These are phyloP conservation scores for Abortiporus biennis DNA, from an alignment of 1,284 basidiomycete genomes.

Conservation along the genomic window DNA sequence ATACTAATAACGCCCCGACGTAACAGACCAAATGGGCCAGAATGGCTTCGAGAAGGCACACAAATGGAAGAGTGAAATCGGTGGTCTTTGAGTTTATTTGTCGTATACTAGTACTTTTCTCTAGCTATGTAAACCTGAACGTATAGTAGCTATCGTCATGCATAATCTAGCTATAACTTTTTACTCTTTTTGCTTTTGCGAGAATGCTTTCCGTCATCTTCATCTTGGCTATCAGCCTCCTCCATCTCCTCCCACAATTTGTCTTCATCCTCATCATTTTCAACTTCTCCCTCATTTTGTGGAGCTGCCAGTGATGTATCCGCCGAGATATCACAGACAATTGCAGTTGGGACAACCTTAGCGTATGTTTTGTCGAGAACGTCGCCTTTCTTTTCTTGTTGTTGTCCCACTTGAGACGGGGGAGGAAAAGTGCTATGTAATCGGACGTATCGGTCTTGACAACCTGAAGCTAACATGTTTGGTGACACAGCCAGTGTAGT, in stretches of 20 bases:
- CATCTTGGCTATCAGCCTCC: slow-evolving; percentile 23
- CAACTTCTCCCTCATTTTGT: slow-evolving; percentile 25
- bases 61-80: slow-evolving; percentile 85
- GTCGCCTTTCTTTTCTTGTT: slow-evolving; percentile 57
- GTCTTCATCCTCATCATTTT: slow-evolving; percentile 34
- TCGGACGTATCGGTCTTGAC: slow-evolving; percentile 69
- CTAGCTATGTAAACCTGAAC: not conserved
- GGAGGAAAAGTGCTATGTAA: slow-evolving; percentile 64
- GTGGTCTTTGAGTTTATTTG: slow-evolving; percentile 17
- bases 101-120: not conserved
- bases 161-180: slow-evolving; percentile 1
- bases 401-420: slow-evolving; percentile 40
- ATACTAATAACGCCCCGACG: slow-evolving; percentile 1
- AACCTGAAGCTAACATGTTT: slow-evolving; percentile 47
- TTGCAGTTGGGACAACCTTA: slow-evolving; percentile 56
- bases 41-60: slow-evolving; percentile 94
- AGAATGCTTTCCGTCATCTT: slow-evolving; percentile 13
- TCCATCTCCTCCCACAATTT: slow-evolving; percentile 40
- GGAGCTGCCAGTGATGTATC: slow-evolving; percentile 33
- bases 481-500: slow-evolving; percentile 55
- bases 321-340: slow-evolving; percentile 47
- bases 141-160: not conserved
- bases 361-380: slow-evolving; percentile 67
- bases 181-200: not conserved
- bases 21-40: slow-evolving; percentile 56